Evolutionary conservation across 495 filamentous ascomycete species (phyloP), one percentile per base, ranked within the genome.

Genomic region (Penicillium cinerascens): DNA sequence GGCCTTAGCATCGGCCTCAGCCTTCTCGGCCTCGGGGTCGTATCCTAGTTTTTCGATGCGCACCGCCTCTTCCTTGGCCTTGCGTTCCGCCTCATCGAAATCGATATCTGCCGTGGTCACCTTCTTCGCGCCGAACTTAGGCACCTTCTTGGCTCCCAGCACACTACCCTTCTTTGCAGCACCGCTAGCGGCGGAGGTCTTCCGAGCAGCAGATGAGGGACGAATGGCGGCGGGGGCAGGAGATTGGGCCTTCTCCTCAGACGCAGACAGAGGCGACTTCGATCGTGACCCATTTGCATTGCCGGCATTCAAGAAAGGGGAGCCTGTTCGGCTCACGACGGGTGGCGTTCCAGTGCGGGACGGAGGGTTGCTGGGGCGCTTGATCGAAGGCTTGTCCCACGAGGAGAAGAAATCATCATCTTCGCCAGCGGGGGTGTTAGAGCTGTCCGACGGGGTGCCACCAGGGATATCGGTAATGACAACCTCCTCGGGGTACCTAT

Each of bases 1-100:
- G 29, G 29, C 76, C 60, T 84, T 11, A 10, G 29, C 76, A 60
- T 84, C 73, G 17, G 66, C 69, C 47, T 78, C 78, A 11, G 79
- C 80, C 60, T 87, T 81, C 69, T 96, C 93, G 23, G 87, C 89
- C 56, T 97, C 87, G 6, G 90, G 88, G 58, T 97, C 90, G 63
- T 98, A 98, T n/a, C 93, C 93, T n/a, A 98, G 77, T 71, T 93
- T 96, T 75, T 87, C 89, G 61, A 96, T 92, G 54, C 93, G 85
- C 69, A 97, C 93, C 1, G 95, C 93, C 69, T 98, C 93, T 67
- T 97, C 93, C 69, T 91, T 95, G 27, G 93, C 93, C 72, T 95
- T 96, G 61, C 87, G 88, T 77, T 98, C 93, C 0, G 92, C 93
- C 66, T 91, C 93, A 45, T 98, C 95, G 58, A 98, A 98, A 73